These are phyloP conservation scores for Aspergillus calidoustus DNA, from an alignment of 2,329 filamentous ascomycete species.

Conservation along the genomic window DNA sequence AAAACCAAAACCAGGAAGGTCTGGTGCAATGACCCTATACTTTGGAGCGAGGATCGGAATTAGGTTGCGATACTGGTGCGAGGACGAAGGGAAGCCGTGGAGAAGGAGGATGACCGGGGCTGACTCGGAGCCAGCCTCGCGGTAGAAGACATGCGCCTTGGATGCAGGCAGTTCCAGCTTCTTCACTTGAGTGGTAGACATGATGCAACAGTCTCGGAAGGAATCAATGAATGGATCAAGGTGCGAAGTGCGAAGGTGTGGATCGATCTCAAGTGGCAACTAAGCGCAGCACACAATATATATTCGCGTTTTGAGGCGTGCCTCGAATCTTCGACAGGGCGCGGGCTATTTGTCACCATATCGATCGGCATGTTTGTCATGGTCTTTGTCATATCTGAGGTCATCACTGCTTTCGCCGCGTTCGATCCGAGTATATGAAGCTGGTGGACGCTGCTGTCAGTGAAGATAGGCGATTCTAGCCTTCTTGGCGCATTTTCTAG, in stretches of 20 bases:
- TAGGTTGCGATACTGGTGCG: constrained; percentile 51
- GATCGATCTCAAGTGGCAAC: neutral
- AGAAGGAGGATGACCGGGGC: constrained; percentile 51
- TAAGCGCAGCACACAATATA: neutral
- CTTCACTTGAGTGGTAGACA: neutral
- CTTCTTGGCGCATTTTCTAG: neutral
- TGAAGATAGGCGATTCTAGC: neutral
- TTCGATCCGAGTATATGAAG: no score
- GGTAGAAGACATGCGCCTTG: constrained; percentile 42
- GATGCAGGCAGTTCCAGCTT: constrained; percentile 1
- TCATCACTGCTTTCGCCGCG: neutral
- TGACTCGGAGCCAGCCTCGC: constrained; percentile 37
- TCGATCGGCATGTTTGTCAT: neutral
- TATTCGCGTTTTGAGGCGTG: neutral
- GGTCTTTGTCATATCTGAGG: neutral
- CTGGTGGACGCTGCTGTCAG: no score
- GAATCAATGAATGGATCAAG: neutral
- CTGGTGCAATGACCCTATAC: constrained; percentile 59
- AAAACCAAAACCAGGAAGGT: constrained; percentile 65
- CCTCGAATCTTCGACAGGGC: neutral
- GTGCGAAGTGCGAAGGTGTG: neutral
- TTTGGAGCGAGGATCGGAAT: constrained; percentile 49
- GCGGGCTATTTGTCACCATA: neutral
- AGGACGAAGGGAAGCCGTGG: constrained; percentile 54
- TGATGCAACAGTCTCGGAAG: neutral